A percentile compares a stretch with the other conserved stretches of the same genome.
phyloP scores from a whole-genome alignment of 345 rosid genomes.

The Boechera stricta region DNA sequence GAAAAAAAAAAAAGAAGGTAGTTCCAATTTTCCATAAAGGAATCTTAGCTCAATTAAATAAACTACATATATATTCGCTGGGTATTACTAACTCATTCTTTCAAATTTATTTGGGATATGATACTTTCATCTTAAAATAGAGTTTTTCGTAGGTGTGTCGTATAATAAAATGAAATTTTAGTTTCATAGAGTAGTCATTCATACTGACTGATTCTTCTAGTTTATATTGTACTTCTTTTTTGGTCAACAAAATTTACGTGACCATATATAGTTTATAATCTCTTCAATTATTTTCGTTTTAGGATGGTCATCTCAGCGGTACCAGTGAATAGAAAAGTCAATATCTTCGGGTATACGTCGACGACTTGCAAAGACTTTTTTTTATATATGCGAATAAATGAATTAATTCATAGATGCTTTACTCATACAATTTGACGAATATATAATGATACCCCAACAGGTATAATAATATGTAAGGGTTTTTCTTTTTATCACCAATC shows the following conservation, averaged over 20 bases:
- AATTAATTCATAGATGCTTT: constrained; percentile 6
- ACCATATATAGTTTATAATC: background rate
- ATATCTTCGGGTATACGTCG: constrained; percentile 13
- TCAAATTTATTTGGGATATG: background rate
- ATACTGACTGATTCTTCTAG: constrained; percentile 8
- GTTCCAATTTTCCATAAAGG: background rate
- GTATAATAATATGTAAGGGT: no score
- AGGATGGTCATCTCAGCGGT: background rate
- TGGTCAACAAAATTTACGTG: background rate
- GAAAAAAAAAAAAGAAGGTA: no score
- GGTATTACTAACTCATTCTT: constrained; percentile 4
- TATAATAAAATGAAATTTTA: background rate
- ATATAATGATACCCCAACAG: background rate
- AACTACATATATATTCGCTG: background rate
- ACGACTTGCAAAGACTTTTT: background rate
- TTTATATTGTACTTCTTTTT: background rate
- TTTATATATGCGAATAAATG: background rate
- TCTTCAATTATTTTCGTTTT: background rate
- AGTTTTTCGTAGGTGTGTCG: background rate
- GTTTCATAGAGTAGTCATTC: constrained; percentile 9
- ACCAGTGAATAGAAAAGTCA: constrained; percentile 11
- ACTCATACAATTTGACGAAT: background rate
- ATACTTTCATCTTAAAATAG: background rate
- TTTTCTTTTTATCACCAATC: no score
- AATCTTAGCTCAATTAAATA: background rate